A percentile compares a stretch with the other conserved stretches of the same genome.
These are phyloP conservation scores for Sclerospora graminicola DNA, from an alignment of 352 stramenopile species.

Conservation along the genomic window DNA sequence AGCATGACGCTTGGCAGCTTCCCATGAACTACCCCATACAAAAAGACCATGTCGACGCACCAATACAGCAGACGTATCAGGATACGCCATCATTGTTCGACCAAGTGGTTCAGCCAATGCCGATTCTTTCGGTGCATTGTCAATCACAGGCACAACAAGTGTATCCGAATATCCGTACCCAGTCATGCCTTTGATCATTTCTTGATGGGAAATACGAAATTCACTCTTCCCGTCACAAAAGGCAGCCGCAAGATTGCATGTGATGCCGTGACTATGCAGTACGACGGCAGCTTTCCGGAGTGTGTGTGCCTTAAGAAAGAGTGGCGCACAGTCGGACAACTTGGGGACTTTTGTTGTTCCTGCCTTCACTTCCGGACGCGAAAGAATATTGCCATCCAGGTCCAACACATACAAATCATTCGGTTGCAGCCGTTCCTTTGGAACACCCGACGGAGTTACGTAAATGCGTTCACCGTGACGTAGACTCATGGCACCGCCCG, in stretches of 20 bases:
- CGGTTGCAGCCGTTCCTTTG: constrained; percentile 93
- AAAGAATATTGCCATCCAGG: constrained; percentile 69
- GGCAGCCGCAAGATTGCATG: constrained; percentile 84
- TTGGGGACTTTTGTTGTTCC: constrained; percentile 42
- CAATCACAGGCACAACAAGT: constrained; percentile 94
- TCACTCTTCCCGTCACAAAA: constrained; percentile 76
- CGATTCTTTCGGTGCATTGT: constrained; percentile 92
- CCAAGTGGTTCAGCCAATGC: constrained; percentile 86
- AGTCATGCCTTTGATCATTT: constrained; percentile 96
- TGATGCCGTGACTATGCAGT: constrained; percentile 73
- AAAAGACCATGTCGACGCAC: constrained; percentile 94
- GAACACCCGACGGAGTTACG: constrained; percentile 93
- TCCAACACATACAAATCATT: constrained; percentile 94
- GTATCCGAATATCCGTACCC: constrained; percentile 87
- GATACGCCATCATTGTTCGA: constrained; percentile 79
- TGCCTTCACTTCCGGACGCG: constrained; percentile 35
- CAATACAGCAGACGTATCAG: constrained; percentile 84
- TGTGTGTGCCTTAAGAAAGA: constrained; percentile 91
- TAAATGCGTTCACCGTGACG: constrained; percentile 88
- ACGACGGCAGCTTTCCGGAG: constrained; percentile 64
- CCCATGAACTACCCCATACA: constrained; percentile 93
- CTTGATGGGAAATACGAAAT: constrained; percentile 90
- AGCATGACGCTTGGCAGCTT: constrained; percentile 92
- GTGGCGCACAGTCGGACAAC: constrained; percentile 89
- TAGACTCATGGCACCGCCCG: constrained; percentile 90